Base-by-base conservation (phyloP, 345 rosid genomes). In the Triadica sebifera region DNA sequence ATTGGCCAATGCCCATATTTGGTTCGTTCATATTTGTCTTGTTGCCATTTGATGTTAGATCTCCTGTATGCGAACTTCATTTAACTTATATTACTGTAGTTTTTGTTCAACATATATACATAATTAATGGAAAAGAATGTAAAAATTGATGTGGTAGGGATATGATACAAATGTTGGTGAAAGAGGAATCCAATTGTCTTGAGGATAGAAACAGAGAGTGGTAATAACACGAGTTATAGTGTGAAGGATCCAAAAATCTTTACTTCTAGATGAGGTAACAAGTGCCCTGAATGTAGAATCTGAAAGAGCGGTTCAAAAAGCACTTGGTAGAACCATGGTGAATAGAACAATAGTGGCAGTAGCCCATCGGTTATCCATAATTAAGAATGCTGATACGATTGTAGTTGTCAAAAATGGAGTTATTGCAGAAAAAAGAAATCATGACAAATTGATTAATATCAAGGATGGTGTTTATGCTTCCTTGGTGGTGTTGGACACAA, bases 241-340 rank as follows among this genome's bases (percentile, higher is more conserved):
- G 47, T 74, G 38, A 74, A 74, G 45, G 60, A 15, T 6, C 77
- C 77, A 2, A 74, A 57, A 52, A 57, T 74, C 52, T n/a, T 37
- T 74, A 66, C 77, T 74, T 1, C 60, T 74, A 8, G 77, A 74
- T 67, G 77, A 74, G 47, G 77, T 72, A 6, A 74, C 77, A 8
- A 74, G 77, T 46, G 77, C 72, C 2, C n/a, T 74, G 15, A 72
- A 74, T 67, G 68, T 73, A 25, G 78, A 75, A 67, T 75, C 78
- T 0, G 73, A 75, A 37, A 34, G 67, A 34, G 50, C 58, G 34
- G 78, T 75, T 29, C 78, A 75, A 67, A 73, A 67, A 6, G 73
- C 78, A 47, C 13, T 67, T 34, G 78, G 67, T 38, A 43, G 72
- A 59, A 67, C 60, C 12, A 59, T 47, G 73, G 73, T 58, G 51